A percentile compares a stretch with the other conserved stretches of the same genome.
These are phyloP conservation scores for Rhododendron williamsianum DNA, from an alignment of 148 eudicot genomes.

Conservation along the genomic window DNA sequence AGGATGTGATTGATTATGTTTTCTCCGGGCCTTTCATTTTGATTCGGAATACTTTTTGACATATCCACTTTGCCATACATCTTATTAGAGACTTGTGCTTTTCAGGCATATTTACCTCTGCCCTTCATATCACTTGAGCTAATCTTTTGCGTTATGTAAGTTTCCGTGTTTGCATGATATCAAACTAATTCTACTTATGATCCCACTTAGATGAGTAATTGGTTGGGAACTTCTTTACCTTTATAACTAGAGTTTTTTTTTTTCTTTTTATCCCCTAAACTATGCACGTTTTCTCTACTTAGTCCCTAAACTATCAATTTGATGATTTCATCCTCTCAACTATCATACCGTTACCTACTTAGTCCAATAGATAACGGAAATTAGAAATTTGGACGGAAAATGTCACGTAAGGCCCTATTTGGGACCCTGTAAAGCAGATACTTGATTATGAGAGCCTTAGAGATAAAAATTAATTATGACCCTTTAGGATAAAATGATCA, in stretches of 20 bases:
- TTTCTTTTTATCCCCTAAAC: no score
- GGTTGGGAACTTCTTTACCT: neutral
- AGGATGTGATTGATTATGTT: neutral
- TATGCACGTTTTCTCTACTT: no score
- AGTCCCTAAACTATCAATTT: no score
- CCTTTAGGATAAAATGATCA: no score
- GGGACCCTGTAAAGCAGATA: no score
- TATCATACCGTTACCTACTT: no score
- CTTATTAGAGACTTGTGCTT: neutral
- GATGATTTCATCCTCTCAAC: no score
- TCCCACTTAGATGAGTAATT: neutral
- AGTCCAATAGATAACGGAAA: no score
- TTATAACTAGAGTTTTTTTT: neutral
- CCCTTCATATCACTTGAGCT: neutral
- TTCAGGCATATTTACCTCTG: neutral
- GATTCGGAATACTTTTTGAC: neutral
- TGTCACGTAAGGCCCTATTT: no score
- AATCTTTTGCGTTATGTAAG: neutral
- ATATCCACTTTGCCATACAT: neutral
- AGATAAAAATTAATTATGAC: no score
- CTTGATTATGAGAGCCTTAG: no score
- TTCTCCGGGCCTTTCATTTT: neutral
- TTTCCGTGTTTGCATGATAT: neutral
- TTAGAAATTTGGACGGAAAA: no score
- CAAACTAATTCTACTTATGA: neutral